Evolutionary conservation across 1,284 basidiomycete species (phyloP).

Genomic region (Ganoderma multipileum): DNA sequence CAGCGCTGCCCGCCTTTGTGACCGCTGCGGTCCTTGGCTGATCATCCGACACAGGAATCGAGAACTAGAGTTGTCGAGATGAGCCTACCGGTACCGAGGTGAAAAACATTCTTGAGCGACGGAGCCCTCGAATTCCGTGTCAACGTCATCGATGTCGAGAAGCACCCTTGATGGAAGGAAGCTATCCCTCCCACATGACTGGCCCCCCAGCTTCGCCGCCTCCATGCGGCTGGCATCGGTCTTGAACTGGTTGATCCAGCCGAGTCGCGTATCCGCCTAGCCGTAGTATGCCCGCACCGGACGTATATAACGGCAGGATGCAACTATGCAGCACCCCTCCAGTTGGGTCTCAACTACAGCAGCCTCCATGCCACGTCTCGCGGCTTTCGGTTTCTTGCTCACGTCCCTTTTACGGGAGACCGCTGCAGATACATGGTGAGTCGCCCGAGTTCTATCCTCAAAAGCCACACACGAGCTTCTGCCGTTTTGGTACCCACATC

Average conservation of each 20-base stretch:
- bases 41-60: too few species aligned
- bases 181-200: constrained; percentile 3
- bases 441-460: neutral
- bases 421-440: constrained; percentile 22
- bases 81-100: too few species aligned
- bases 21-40: too few species aligned
- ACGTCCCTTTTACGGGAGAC: constrained; percentile 7
- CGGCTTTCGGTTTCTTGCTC: constrained; percentile 10
- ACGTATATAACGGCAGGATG: neutral
- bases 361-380: constrained; percentile 7
- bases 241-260: neutral
- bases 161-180: neutral
- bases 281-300: neutral
- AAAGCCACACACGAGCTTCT: too few species aligned
- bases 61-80: too few species aligned
- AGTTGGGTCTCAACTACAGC: neutral
- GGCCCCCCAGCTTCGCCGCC: neutral
- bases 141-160: neutral
- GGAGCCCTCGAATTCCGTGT: neutral
- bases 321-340: neutral
- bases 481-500: too few species aligned
- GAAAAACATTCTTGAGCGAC: neutral
- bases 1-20: too few species aligned
- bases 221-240: constrained; percentile 4
- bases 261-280: too few species aligned